Base-by-base conservation (phyloP, 2,329 filamentous ascomycete species). In the Colletotrichum eleusines region DNA sequence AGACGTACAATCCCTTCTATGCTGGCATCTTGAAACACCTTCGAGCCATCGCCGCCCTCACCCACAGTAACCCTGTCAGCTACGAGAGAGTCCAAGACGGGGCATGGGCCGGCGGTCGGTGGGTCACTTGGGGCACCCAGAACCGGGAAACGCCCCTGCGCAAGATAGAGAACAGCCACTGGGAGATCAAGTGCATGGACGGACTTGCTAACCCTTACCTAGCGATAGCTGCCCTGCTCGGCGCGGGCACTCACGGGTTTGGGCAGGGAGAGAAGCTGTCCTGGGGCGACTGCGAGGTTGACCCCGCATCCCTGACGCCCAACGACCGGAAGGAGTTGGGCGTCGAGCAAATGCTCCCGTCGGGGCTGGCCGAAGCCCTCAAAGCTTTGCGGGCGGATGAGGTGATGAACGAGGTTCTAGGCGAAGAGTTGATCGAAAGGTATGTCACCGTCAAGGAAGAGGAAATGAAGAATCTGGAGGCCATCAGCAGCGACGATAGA, bases 151-250 rank as follows among this genome's bases (percentile, higher is more conserved):
- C 89, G 5, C 91, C 93, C 0, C 83, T 97, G 12, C 87, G 93
- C 16, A 90, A 91, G 77, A 87, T 94, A 58, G 82, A 83, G 3
- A 82, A 79, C 2, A 89, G 88, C 26, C 91, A 94, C 76, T 97
- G 93, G 91, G 94, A 97, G 80, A 75, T 97, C 28, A 91, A 94
- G 76, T 89, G 87, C 65, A 76, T 95, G n/a, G 94, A 97, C 76
- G 94, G 93, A 0, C 80, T 94, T 23, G 92, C 93, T 3, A 97
- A 97, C 76, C 88, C 90, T 64, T 97, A 96, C 77, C 80, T 97
- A 1, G 91, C 88, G 0, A 78, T 92, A 23, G 85, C 87, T 0
- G 89, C 88, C 0, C 77, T 94, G 0, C 76, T 94, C 0, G 84
- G 84, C 0, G 88, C 88, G 0, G 92, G 92, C 0, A 79, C 87